phyloP scores from a whole-genome alignment of 768 basidiomycete species.

The Suillus lakei region DNA sequence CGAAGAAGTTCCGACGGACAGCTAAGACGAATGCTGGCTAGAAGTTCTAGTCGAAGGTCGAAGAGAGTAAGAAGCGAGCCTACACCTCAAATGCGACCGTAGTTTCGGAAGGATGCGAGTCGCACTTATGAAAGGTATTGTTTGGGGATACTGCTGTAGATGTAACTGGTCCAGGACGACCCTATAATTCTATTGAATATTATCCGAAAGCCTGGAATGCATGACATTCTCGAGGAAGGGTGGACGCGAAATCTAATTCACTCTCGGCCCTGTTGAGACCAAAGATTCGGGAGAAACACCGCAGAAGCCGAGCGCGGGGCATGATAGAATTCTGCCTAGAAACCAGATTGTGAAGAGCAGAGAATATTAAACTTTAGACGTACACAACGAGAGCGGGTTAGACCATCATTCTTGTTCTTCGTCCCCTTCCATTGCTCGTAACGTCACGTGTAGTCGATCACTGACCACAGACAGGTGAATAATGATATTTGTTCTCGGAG shows the following conservation, averaged over 20 bases:
- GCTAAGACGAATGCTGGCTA: background rate
- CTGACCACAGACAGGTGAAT: conserved; percentile 24
- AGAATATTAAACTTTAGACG: background rate
- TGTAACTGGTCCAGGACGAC: background rate
- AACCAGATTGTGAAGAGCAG: conserved; percentile 6
- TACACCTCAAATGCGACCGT: background rate
- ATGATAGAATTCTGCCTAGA: conserved; percentile 2
- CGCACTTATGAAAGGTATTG: background rate
- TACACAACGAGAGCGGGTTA: background rate
- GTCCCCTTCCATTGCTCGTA: conserved; percentile 35
- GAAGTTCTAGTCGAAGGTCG: background rate
- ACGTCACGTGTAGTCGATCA: conserved; percentile 38
- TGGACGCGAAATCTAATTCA: background rate
- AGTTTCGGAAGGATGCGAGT: conserved; percentile 1
- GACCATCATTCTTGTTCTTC: conserved; percentile 5
- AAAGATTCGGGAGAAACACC: background rate
- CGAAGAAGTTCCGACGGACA: background rate
- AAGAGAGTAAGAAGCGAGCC: background rate
- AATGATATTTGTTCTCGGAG: conserved; percentile 30
- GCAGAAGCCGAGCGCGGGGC: background rate
- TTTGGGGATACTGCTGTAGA: background rate
- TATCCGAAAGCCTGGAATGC: background rate
- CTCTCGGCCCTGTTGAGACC: background rate
- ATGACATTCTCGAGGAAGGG: background rate
- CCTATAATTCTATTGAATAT: background rate